Conservation (phyloP, 1,139 yeast species). For the Suhomyces panamericanus region DNA sequence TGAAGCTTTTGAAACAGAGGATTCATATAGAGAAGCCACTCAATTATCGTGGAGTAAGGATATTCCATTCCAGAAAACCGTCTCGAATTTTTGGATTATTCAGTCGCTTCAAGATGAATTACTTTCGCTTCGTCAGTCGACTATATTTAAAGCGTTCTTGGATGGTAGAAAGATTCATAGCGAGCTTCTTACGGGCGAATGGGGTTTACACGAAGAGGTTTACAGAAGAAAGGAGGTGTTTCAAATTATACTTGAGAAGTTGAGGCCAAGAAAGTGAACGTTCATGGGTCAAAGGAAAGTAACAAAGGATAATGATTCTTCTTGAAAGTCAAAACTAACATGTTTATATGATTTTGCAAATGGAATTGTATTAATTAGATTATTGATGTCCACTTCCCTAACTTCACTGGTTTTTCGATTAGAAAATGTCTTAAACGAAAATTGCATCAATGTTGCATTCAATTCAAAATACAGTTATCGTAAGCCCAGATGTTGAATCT, state of each 20-base stretch:
- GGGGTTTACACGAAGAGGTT: constrained; percentile 40
- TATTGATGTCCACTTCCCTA: too few relatives aligned
- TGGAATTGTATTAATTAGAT: too few relatives aligned
- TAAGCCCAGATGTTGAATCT: too few relatives aligned
- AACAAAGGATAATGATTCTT: too few relatives aligned
- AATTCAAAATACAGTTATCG: too few relatives aligned
- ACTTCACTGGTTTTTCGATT: too few relatives aligned
- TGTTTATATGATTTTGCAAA: too few relatives aligned
- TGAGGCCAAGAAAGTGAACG: background rate
- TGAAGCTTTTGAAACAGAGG: constrained; percentile 39
- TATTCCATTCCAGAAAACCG: constrained; percentile 10
- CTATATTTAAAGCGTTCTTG: constrained; percentile 20
- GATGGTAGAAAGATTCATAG: constrained; percentile 7
- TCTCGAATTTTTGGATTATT: constrained; percentile 18
- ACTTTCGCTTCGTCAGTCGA: constrained; percentile 28
- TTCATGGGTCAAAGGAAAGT: too few relatives aligned
- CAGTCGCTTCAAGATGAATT: constrained; percentile 41
- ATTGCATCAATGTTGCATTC: too few relatives aligned
- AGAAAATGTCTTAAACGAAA: too few relatives aligned
- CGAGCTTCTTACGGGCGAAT: constrained; percentile 19
- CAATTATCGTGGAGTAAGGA: constrained; percentile 22
- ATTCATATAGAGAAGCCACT: constrained; percentile 25
- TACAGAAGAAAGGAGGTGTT: constrained; percentile 27
- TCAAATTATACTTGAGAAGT: constrained; percentile 2
- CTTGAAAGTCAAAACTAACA: too few relatives aligned